phyloP scores from a whole-genome alignment of 345 rosid species.

The Fremontodendron californicum region DNA sequence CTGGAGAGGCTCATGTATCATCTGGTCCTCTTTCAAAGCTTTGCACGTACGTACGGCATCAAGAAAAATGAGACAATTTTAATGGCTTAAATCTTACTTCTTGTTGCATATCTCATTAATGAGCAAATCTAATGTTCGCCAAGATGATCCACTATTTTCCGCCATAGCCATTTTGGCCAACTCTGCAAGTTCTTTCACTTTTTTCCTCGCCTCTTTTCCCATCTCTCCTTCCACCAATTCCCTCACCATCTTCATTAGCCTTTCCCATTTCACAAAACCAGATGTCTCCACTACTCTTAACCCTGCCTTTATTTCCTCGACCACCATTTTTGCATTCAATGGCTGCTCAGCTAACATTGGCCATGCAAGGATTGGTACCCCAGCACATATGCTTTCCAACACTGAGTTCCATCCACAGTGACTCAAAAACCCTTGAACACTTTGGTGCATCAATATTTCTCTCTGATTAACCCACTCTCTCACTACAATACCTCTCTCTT shows the following conservation, averaged over 20 bases:
- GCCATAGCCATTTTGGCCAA: conserved; percentile 52
- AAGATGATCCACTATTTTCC: conserved; percentile 56
- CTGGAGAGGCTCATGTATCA: no score
- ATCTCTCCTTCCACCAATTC: conserved; percentile 65
- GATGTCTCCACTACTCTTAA: conserved; percentile 42
- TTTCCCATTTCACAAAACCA: conserved; percentile 50
- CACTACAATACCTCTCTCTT: conserved; percentile 51
- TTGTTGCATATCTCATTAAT: conserved; percentile 28
- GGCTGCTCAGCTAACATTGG: conserved; percentile 78
- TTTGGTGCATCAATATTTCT: conserved; percentile 49
- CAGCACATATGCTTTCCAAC: conserved; percentile 61
- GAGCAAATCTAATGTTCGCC: conserved; percentile 43
- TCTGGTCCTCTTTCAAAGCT: not conserved
- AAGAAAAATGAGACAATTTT: not conserved
- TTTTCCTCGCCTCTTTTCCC: conserved; percentile 43
- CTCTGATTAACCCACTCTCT: conserved; percentile 71
- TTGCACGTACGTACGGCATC: no score
- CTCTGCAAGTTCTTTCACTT: conserved; percentile 36
- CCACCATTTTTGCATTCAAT: conserved; percentile 45
- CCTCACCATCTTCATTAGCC: conserved; percentile 38
- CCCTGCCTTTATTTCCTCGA: conserved; percentile 59
- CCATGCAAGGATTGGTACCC: conserved; percentile 73
- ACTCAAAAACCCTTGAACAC: conserved; percentile 62
- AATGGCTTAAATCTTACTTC: not conserved
- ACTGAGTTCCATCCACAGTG: conserved; percentile 93